Conservation (phyloP, 2,329 filamentous ascomycete species). For the Gaeumannomyces tritici region DNA sequence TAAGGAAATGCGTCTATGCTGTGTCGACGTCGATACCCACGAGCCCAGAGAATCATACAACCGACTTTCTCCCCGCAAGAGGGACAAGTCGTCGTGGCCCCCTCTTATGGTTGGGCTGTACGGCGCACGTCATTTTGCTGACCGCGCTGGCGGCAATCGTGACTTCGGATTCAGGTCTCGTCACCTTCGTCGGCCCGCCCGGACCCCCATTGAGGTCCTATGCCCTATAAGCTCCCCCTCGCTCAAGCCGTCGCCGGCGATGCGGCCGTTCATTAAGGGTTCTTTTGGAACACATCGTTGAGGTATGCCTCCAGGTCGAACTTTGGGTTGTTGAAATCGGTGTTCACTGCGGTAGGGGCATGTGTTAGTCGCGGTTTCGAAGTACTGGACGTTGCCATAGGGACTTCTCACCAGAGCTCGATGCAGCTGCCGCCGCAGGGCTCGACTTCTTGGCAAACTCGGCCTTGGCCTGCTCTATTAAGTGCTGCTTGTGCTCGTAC, state of each 20-base stretch:
- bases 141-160: neutral
- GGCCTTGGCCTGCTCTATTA: constrained; percentile 89
- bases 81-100: neutral
- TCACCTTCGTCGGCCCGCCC: neutral
- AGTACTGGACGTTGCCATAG: neutral
- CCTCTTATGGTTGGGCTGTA: neutral
- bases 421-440: neutral
- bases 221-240: neutral
- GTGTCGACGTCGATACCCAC: constrained; percentile 7
- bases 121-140: neutral
- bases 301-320: constrained; percentile 90
- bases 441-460: constrained; percentile 61
- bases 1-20: constrained; percentile 39
- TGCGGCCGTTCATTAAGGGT: neutral
- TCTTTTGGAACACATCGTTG: constrained; percentile 23
- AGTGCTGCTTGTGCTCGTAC: constrained; percentile 80
- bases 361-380: constrained; percentile 4
- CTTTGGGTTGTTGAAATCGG: constrained; percentile 69
- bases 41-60: neutral
- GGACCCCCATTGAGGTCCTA: neutral
- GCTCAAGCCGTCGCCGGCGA: neutral
- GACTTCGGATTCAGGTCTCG: neutral
- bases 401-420: neutral
- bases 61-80: neutral
- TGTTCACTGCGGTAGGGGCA: constrained; percentile 16